Evolutionary conservation across 257 asterid species (phyloP), one percentile per base, ranked within the genome.

Genomic region (Solanum chilense): DNA sequence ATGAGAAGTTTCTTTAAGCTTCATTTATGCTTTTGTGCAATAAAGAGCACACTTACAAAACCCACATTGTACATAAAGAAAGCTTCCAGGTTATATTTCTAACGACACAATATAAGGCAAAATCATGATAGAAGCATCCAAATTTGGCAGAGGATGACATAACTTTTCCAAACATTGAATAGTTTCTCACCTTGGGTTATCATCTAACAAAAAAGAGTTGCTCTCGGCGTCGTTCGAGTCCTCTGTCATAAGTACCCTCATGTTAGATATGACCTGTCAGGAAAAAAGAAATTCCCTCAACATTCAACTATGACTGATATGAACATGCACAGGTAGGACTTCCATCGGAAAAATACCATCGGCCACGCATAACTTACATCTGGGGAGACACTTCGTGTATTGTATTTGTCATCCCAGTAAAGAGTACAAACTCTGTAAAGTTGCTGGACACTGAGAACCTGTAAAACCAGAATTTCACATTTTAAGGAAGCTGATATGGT

Each of bases 371-470:
- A 80, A 89, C 98, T 93, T 92, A 97, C 99, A 88, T 94, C 98
- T n/a, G 93, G 92, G 37, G 99, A 96, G 86, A 97, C 99, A 85
- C 96, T 96, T 88, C 94, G 94, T 81, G 99, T 97, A 83, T 96
- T 97, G 87, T 97, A 96, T 90, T 94, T 94, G 90, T 95, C 99
- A 87, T 97, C 99, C 94, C 96, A 92, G 92, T 96, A 97, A 82
- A 95, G 90, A 18, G 98, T 93, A 84, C 99, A 96, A 88, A 97
- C 94, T 93, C 99, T 93, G 96, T 97, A 94, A 88, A 97, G 94
- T 94, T 97, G 99, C 91, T 96, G 99, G 88, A 93, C 98, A 56
- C 98, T 94, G 85, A 97, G 93, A 90, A 95, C 93, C 99, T 96
- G 97, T 27, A 87, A 84, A 91, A 74, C 80, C 66, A 88, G 89